Evolutionary conservation across 768 basidiomycete species (phyloP).

Genomic region (Lactarius hatsudake): DNA sequence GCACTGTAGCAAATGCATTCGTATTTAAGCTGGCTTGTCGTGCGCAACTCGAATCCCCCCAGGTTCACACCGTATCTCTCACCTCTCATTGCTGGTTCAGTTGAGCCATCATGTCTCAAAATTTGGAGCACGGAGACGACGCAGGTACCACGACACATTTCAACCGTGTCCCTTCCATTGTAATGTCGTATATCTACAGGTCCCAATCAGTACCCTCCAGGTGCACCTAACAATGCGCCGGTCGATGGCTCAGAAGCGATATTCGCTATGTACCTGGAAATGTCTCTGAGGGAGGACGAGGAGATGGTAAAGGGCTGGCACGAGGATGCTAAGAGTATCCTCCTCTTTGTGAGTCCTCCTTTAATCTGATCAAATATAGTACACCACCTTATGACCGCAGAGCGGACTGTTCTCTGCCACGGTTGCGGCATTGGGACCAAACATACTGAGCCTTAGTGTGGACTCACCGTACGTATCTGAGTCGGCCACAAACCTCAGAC

Average conservation of each 20-base stretch:
- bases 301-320: not conserved
- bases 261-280: not conserved
- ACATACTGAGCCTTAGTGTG: constrained; percentile 3
- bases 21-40: no score
- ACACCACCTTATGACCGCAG: not conserved
- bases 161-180: no score
- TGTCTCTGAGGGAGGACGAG: not conserved
- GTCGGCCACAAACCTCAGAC: constrained; percentile 1
- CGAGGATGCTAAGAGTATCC: not conserved
- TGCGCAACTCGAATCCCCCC: no score
- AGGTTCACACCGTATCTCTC: no score
- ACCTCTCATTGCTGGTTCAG: no score
- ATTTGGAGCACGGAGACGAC: no score
- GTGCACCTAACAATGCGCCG: no score
- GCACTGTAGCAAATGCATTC: no score
- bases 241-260: not conserved
- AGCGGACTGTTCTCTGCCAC: constrained; percentile 24
- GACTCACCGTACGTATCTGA: not conserved
- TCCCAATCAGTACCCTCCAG: no score
- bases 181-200: no score
- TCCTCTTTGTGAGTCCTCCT: not conserved
- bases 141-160: no score
- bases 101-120: no score
- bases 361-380: not conserved
- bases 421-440: constrained; percentile 15